Evolutionary conservation across 106 monocot species (phyloP).

Genomic region (Dendrobium catenatum): DNA sequence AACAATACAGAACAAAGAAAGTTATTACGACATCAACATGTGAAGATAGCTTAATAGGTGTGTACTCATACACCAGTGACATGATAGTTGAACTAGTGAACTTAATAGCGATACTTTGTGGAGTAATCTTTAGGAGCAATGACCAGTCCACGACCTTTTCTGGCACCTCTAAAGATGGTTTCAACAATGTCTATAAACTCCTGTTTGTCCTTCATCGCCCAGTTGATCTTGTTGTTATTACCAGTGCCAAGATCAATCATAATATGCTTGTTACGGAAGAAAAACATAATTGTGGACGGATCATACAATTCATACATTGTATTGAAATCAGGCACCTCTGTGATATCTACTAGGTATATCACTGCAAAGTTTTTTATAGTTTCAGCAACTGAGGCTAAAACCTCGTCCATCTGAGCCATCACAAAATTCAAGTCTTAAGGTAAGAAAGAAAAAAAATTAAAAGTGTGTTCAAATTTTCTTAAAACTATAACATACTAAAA

Average conservation of each 20-base stretch:
- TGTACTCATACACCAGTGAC: not conserved
- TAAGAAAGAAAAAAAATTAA: not conserved
- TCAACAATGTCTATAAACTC: constrained; percentile 70
- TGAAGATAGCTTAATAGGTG: not conserved
- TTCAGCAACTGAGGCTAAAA: constrained; percentile 64
- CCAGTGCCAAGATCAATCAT: constrained; percentile 72
- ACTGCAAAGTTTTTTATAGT: constrained; percentile 75
- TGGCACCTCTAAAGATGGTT: constrained; percentile 46
- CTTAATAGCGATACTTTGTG: constrained; percentile 70
- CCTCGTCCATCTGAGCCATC: constrained; percentile 58
- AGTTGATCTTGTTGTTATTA: constrained; percentile 85
- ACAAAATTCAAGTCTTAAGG: not conserved
- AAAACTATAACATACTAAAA: not conserved
- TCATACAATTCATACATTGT: constrained; percentile 76
- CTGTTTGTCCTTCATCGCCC: constrained; percentile 74
- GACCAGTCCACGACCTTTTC: constrained; percentile 69
- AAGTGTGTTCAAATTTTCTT: not conserved
- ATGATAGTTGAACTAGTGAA: not conserved
- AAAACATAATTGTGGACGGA: constrained; percentile 71
- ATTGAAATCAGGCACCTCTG: constrained; percentile 73
- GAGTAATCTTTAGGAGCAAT: constrained; percentile 78
- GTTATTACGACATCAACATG: too few species aligned
- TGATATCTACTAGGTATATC: constrained; percentile 63
- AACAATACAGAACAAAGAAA: not conserved
- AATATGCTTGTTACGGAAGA: constrained; percentile 68